Evolutionary conservation across 805 yeast species (phyloP).

Genomic region (Monosporozyma yasuniensis): DNA sequence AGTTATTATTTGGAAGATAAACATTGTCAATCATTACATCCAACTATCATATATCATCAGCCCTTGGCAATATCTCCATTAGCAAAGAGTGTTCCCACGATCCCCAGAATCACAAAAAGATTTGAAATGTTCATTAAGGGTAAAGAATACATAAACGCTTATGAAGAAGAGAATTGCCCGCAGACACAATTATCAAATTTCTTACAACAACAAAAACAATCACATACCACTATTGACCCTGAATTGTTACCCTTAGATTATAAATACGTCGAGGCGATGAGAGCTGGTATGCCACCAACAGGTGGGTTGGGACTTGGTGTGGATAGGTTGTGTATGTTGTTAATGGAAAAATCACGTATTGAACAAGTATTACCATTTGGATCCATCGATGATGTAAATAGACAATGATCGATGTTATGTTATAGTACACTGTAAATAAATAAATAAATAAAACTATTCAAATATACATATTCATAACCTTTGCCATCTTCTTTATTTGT

Average conservation of each 20-base stretch:
- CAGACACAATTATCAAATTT: constrained; percentile 59
- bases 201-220: constrained; percentile 40
- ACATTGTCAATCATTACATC: constrained; percentile 37
- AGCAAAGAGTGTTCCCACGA: constrained; percentile 51
- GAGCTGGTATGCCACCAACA: constrained; percentile 93
- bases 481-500: neutral
- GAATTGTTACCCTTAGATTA: constrained; percentile 54
- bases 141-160: constrained; percentile 80
- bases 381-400: constrained; percentile 53
- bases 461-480: neutral
- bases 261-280: constrained; percentile 65
- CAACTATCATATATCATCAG: constrained; percentile 72
- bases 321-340: constrained; percentile 76
- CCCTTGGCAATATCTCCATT: constrained; percentile 83
- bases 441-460: neutral
- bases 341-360: constrained; percentile 56
- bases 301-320: constrained; percentile 98
- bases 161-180: constrained; percentile 94
- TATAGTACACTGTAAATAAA: neutral
- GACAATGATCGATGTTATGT: constrained; percentile 2
- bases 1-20: constrained; percentile 55
- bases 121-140: constrained; percentile 81
- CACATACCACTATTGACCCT: constrained; percentile 35
- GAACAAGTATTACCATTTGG: constrained; percentile 75
- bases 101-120: constrained; percentile 44